Conservation (phyloP, 768 basidiomycete species). For the Hydnomerulius pinastri region DNA sequence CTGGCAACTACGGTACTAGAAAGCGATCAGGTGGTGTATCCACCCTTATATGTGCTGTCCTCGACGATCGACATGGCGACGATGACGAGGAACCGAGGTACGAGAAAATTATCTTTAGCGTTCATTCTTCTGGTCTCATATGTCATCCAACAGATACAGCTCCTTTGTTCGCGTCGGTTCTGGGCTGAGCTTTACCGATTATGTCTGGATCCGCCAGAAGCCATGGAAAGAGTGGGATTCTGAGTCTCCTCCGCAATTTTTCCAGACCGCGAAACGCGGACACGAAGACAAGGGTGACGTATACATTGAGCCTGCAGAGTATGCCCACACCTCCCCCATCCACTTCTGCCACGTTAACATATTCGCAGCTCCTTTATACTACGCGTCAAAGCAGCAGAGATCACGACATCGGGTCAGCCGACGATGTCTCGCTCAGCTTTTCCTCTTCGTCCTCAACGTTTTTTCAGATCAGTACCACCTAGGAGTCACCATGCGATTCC, state of each 20-base stretch:
- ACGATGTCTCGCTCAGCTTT: conserved; percentile 1
- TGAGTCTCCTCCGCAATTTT: conserved; percentile 70
- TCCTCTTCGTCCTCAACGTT: not conserved
- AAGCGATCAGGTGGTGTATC: conserved; percentile 88
- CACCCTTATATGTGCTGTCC: conserved; percentile 84
- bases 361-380: conserved; percentile 82
- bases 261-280: conserved; percentile 57
- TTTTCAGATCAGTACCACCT: conserved; percentile 75
- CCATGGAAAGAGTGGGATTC: conserved; percentile 84
- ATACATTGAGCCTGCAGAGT: conserved; percentile 91
- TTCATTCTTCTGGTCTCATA: not conserved
- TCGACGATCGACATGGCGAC: conserved; percentile 65
- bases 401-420: conserved; percentile 65
- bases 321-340: conserved; percentile 15
- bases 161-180: conserved; percentile 90
- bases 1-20: conserved; percentile 86
- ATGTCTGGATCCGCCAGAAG: conserved; percentile 77
- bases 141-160: conserved; percentile 58
- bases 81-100: conserved; percentile 67
- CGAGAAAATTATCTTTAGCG: conserved; percentile 8
- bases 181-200: conserved; percentile 85
- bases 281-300: conserved; percentile 87
- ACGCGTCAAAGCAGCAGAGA: conserved; percentile 92
- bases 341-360: not conserved
- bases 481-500: conserved; percentile 92